phyloP scores from a whole-genome alignment of 805 yeast species.

The Pichia heedii region DNA sequence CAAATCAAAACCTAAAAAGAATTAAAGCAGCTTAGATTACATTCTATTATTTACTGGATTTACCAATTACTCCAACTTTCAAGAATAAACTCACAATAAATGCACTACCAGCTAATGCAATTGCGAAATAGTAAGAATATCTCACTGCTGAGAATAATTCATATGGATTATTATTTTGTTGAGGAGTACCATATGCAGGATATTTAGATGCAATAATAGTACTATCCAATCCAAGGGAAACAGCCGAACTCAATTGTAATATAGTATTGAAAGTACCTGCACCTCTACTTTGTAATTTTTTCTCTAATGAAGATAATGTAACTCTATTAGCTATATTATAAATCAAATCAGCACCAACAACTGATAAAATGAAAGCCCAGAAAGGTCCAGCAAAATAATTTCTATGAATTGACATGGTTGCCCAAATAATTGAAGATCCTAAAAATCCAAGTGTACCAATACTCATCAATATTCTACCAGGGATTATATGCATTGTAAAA shows the following conservation, averaged over 20 bases:
- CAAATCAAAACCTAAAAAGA: background rate
- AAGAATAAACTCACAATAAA: slow-evolving; percentile 26
- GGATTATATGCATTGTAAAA: slow-evolving; percentile 34
- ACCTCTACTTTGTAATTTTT: slow-evolving; percentile 34
- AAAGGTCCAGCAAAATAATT: slow-evolving; percentile 39
- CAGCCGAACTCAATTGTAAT: slow-evolving; percentile 31
- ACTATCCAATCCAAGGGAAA: slow-evolving; percentile 35
- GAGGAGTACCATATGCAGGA: slow-evolving; percentile 24
- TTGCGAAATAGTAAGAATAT: slow-evolving; percentile 32
- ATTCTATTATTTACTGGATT: slow-evolving; percentile 3
- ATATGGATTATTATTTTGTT: slow-evolving; percentile 15
- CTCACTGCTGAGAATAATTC: slow-evolving; percentile 27
- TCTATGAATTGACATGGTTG: slow-evolving; percentile 27
- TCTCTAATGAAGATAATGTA: slow-evolving; percentile 33
- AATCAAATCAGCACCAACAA: slow-evolving; percentile 39
- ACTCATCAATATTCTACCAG: slow-evolving; percentile 31
- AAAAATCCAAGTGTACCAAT: slow-evolving; percentile 30
- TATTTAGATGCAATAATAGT: slow-evolving; percentile 30
- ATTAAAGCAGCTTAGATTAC: background rate
- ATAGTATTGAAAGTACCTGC: slow-evolving; percentile 41
- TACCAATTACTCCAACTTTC: slow-evolving; percentile 30
- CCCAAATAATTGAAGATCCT: slow-evolving; percentile 34
- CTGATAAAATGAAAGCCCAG: slow-evolving; percentile 32
- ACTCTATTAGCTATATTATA: slow-evolving; percentile 39
- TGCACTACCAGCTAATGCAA: slow-evolving; percentile 27